phyloP scores from a whole-genome alignment of 805 yeast species.

The Candida germanica region DNA sequence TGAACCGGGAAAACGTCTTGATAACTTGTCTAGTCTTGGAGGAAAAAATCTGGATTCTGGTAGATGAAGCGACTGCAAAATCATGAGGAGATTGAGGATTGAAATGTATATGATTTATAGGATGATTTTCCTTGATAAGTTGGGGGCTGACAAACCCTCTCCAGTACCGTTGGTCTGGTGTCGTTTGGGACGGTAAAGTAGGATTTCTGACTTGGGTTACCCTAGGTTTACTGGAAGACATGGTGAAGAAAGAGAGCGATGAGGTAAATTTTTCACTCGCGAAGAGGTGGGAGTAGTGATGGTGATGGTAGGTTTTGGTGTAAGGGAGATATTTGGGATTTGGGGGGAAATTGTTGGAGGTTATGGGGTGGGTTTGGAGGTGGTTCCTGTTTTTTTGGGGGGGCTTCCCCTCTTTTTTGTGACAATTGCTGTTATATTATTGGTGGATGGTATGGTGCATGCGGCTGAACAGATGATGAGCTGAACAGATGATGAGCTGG shows the following conservation, averaged over 20 bases:
- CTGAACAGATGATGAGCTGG: too few relatives aligned
- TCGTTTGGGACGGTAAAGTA: slow-evolving; percentile 75
- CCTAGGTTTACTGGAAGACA: slow-evolving; percentile 74
- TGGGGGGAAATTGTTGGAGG: too few relatives aligned
- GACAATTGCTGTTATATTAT: too few relatives aligned
- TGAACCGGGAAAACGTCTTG: slow-evolving; percentile 82
- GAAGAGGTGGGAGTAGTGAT: neutral
- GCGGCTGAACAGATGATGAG: too few relatives aligned
- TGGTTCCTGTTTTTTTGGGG: neutral
- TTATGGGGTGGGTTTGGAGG: neutral
- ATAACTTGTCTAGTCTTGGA: slow-evolving; percentile 91
- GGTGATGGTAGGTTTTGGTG: neutral
- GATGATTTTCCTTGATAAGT: slow-evolving; percentile 87
- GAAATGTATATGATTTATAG: slow-evolving; percentile 84
- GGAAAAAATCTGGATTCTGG: slow-evolving; percentile 88
- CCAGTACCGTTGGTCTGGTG: slow-evolving; percentile 95
- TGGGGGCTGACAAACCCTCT: slow-evolving; percentile 80
- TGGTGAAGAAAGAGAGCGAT: slow-evolving; percentile 23
- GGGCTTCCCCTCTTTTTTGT: too few relatives aligned
- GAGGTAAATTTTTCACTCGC: slow-evolving; percentile 9
- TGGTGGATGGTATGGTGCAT: too few relatives aligned
- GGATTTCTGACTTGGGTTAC: slow-evolving; percentile 67
- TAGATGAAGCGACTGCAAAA: slow-evolving; percentile 88
- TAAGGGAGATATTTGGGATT: too few relatives aligned
- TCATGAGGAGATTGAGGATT: slow-evolving; percentile 74